Evolutionary conservation across 352 stramenopile genomes (phyloP), one percentile per base, ranked within the genome.

Genomic region (Sclerospora graminicola): DNA sequence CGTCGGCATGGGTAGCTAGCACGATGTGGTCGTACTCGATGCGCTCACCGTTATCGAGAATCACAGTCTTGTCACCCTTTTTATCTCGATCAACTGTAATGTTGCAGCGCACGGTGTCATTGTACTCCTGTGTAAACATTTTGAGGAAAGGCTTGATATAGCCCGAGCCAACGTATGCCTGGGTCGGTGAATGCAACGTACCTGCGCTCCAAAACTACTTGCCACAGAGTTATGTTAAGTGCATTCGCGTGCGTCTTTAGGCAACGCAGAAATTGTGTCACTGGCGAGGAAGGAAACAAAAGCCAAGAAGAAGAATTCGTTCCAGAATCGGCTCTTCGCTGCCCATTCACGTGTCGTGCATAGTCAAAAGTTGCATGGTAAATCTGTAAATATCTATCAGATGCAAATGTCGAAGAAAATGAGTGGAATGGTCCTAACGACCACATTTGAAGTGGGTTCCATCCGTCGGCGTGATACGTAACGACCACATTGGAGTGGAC

Each of bases 331-430:
- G 45, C 70, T 52, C 52, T 68, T 62, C 29, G 57, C 57, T 32
- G 75, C 63, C 80, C 80, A 92, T 41, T 89, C 80, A 44, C 69
- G 70, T n/a, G 80, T 92, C 13, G 80, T 86, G 77, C 77, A 89
- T 86, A 9, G 60, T 81, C 69, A 88, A 80, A 45, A 92, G 66
- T 48, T 92, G 75, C 71, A 82, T 81, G 16, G 80, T 92, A 41
- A 92, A 92, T 55, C 70, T 66, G 63, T 88, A 89, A 40, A 92
- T 89, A 60, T 92, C 80, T 28, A 78, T 70, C 80, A 92, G 45
- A 84, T 78, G 44, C 77, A 75, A 15, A 61, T 47, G 51, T 88
- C 76, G 20, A 92, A 88, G 50, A 88, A 57, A 6, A 78, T 82
- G 10, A 53, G 29, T 37, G n/a, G n/a, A n/a, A n/a, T n/a, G n/a